Base-by-base conservation (phyloP, 352 stramenopile species). In the Phytophthora ohioensis region DNA sequence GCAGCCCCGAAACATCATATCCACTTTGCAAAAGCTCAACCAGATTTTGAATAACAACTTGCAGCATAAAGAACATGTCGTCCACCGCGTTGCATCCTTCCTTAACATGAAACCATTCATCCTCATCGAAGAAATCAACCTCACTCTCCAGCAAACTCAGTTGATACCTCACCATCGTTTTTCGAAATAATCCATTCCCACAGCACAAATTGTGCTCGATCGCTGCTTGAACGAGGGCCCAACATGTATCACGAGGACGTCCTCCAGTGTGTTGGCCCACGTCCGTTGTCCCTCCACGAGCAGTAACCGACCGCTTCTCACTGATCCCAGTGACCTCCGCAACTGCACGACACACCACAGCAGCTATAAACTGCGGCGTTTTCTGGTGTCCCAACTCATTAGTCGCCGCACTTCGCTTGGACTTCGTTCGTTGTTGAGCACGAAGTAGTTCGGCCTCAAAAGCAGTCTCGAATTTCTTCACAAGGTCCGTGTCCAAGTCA, bases 261-360 rank as follows among this genome's bases (percentile, higher is more conserved):
- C 67, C 73, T 8, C 80, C 80, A 3, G 80, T 90, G 56, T 91
- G 81, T 12, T 75, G 64, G 1, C 78, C 81, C n/a, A 87, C 78
- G 53, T 88, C 81, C 0, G 75, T 87, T 34, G 78, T 81, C 0
- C 80, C 80, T 15, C 79, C 79, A 17, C 46, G 45, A 12, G 68
- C 81, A 34, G 76, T 80, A 2, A 79, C 78, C 45, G 60, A 41
- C 10, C 10, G 27, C 4, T 31, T 55, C 13, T 17, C 30, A 55
- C 13, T 41, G 5, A 41, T 32, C 9, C 17, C 17, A 34, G 43
- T 49, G 43, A 32, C 9, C 30, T 30, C 39, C 30, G 12, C 27
- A 47, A 73, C 21, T 8, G 58, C 52, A 30, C 49, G 73, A 9
- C 56, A 52, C 1, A 85, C 47, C 0, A 81, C 48, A 9, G 69